Evolutionary conservation across 331 rosid species (phyloP).

Genomic region (Arachis monticola): DNA sequence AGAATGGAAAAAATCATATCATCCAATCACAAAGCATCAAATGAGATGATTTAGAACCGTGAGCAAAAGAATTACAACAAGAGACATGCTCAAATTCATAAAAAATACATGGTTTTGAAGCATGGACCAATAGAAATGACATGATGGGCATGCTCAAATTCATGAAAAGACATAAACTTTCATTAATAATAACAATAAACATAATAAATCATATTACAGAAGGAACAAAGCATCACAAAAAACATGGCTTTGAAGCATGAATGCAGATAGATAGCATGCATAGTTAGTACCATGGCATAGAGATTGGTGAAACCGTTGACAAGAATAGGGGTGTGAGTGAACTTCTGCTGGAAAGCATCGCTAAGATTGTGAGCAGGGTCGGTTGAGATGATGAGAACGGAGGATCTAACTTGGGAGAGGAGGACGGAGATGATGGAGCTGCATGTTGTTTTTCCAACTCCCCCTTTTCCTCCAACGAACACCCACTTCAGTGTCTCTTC

Average conservation of each 20-base stretch:
- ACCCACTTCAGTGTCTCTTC: conserved; percentile 95
- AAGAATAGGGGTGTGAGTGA: conserved; percentile 87
- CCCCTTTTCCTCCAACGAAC: conserved; percentile 98
- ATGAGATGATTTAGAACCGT: not conserved
- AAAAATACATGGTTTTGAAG: not conserved
- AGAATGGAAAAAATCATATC: not conserved
- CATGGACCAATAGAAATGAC: not conserved
- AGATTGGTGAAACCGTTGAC: conserved; percentile 94
- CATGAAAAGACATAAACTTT: not conserved
- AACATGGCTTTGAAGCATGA: not conserved
- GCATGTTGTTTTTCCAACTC: conserved; percentile 95
- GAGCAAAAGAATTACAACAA: not conserved
- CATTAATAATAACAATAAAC: too few relatives aligned
- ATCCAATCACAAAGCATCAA: not conserved
- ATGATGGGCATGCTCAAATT: not conserved
- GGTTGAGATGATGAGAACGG: conserved; percentile 94
- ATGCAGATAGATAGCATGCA: too few relatives aligned
- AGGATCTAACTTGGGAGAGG: conserved; percentile 75
- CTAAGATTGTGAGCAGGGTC: conserved; percentile 99
- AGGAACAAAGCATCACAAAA: not conserved
- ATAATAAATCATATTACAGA: not conserved
- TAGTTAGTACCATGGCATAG: conserved; percentile 72
- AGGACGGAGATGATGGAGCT: conserved; percentile 92
- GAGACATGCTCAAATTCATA: not conserved
- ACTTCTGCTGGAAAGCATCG: conserved; percentile 96